Evolutionary conservation across 768 basidiomycete genomes (phyloP).

Genomic region (Melanogaster broomeanus): DNA sequence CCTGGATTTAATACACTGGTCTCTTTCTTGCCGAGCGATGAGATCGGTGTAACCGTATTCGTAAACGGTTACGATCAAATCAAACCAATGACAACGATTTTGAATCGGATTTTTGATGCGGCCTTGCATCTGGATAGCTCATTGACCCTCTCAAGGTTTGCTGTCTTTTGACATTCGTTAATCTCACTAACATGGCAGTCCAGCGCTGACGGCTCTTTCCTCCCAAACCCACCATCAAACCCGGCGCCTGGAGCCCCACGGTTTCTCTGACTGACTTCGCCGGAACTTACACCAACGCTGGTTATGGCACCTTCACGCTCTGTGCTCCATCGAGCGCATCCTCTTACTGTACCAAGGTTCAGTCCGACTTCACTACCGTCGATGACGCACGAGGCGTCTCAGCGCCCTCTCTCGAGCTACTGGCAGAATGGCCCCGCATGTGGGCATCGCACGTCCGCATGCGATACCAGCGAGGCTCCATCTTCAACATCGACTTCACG

Average conservation of each 20-base stretch:
- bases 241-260: background rate
- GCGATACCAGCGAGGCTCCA: slow-evolving; percentile 12
- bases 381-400: slow-evolving; percentile 12
- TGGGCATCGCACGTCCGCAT: slow-evolving; percentile 42
- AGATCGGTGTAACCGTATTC: slow-evolving; percentile 38
- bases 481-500: slow-evolving; percentile 23
- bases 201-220: background rate
- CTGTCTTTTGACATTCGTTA: background rate
- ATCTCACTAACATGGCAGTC: background rate
- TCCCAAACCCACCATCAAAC: background rate
- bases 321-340: slow-evolving; percentile 32
- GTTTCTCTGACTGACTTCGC: slow-evolving; percentile 28
- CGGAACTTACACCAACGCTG: slow-evolving; percentile 39
- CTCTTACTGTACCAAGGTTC: slow-evolving; percentile 22
- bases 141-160: slow-evolving; percentile 6
- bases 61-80: slow-evolving; percentile 29
- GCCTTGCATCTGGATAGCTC: slow-evolving; percentile 12
- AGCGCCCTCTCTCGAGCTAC: slow-evolving; percentile 16
- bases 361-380: slow-evolving; percentile 28
- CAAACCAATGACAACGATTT: slow-evolving; percentile 4
- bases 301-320: slow-evolving; percentile 40
- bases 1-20: slow-evolving; percentile 36
- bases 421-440: slow-evolving; percentile 34
- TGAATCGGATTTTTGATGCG: slow-evolving; percentile 24
- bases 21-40: slow-evolving; percentile 36